Conservation (phyloP, 2,329 filamentous ascomycete genomes). For the Fusarium sp. region DNA sequence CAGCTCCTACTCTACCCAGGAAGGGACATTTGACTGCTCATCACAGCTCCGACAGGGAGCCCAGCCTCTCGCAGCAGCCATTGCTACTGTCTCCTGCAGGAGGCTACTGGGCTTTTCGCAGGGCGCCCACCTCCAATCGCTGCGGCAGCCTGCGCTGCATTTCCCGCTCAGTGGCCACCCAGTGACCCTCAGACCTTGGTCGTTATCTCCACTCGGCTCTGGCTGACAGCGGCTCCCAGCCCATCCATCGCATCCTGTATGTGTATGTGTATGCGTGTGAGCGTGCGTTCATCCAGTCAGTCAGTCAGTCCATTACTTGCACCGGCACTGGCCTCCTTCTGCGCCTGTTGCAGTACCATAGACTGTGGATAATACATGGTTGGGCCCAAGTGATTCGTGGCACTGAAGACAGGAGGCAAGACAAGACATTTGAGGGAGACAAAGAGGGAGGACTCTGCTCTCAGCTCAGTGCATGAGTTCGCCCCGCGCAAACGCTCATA, state of each 20-base stretch:
- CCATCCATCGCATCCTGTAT: slow-evolving; percentile 34
- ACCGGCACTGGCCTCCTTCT: slow-evolving; percentile 12
- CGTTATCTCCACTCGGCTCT: slow-evolving; percentile 36
- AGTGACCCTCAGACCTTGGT: slow-evolving; percentile 33
- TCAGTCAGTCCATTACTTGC: slow-evolving; percentile 16
- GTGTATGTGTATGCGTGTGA: slow-evolving; percentile 36
- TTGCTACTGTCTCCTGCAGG: slow-evolving; percentile 30
- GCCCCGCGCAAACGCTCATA: slow-evolving; percentile 25
- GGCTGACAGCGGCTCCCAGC: slow-evolving; percentile 31
- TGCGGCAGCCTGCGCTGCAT: slow-evolving; percentile 20
- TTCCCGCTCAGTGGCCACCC: slow-evolving; percentile 22
- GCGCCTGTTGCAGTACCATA: slow-evolving; percentile 22
- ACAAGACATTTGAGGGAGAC: slow-evolving; percentile 36
- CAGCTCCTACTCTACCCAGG: slow-evolving; percentile 14
- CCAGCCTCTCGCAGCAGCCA: slow-evolving; percentile 10
- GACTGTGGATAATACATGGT: slow-evolving; percentile 31
- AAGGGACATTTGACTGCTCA: slow-evolving; percentile 6
- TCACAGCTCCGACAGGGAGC: slow-evolving; percentile 6
- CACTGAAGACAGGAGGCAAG: slow-evolving; percentile 25
- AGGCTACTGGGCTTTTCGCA: slow-evolving; percentile 23
- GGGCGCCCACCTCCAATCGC: slow-evolving; percentile 40
- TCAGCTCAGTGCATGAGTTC: slow-evolving; percentile 23
- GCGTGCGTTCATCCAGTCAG: slow-evolving; percentile 22
- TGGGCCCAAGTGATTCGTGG: slow-evolving; percentile 36
- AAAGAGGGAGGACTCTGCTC: slow-evolving; percentile 17